Evolutionary conservation across 225 moss, liverwort and hornwort species (phyloP).

Genomic region (Bryum argenteum): DNA sequence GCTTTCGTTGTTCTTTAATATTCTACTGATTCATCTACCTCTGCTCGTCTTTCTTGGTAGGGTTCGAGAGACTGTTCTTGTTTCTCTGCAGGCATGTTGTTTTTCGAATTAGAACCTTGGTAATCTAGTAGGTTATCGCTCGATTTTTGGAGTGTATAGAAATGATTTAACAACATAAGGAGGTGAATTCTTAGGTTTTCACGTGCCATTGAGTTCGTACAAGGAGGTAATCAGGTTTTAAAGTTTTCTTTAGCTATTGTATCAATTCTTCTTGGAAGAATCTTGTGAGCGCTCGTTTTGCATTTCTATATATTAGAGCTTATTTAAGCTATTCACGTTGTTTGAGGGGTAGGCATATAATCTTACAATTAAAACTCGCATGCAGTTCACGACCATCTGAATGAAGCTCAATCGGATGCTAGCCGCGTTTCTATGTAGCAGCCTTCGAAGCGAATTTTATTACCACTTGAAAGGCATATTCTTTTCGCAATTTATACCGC

Average conservation of each 20-base stretch:
- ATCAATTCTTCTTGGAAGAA: neutral
- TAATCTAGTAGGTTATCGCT: neutral
- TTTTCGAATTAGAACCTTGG: neutral
- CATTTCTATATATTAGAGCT: too few relatives aligned
- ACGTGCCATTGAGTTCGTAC: neutral
- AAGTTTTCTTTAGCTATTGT: too few relatives aligned
- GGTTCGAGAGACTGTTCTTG: neutral
- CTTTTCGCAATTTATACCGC: neutral
- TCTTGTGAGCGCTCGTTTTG: neutral
- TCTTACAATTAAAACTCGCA: neutral
- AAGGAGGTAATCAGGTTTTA: too few relatives aligned
- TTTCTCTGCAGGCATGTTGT: neutral
- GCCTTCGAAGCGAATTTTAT: neutral
- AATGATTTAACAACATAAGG: neutral
- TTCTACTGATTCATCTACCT: neutral
- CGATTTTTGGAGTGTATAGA: neutral
- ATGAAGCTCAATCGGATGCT: neutral
- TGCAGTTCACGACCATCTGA: constrained; percentile 4
- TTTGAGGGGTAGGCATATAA: neutral
- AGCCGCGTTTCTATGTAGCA: neutral
- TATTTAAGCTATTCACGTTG: neutral
- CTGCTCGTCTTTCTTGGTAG: neutral
- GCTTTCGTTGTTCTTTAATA: too few relatives aligned
- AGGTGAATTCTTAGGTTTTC: neutral
- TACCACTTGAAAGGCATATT: neutral